These are phyloP conservation scores for Bauhinia variegata DNA, from an alignment of 306 rosid species.

Conservation along the genomic window DNA sequence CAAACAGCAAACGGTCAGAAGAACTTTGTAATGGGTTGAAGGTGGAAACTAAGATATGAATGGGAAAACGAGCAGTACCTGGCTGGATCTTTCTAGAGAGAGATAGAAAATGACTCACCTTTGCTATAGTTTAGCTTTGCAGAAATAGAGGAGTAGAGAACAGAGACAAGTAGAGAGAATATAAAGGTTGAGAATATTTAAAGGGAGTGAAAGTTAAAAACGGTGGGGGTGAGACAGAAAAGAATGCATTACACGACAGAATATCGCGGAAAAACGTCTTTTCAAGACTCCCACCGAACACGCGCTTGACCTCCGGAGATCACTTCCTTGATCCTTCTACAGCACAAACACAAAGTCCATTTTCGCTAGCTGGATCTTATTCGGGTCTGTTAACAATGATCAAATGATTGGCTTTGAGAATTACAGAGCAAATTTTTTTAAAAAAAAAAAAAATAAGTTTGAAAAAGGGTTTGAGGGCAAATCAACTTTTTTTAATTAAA, in stretches of 20 bases:
- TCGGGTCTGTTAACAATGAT: too few relatives aligned
- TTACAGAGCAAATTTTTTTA: too few relatives aligned
- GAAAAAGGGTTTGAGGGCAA: too few relatives aligned
- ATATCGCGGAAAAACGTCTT: conserved; percentile 29
- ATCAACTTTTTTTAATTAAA: too few relatives aligned
- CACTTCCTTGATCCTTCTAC: neutral
- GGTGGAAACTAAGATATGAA: neutral
- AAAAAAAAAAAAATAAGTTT: too few relatives aligned
- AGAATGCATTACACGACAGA: neutral
- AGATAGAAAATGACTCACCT: neutral
- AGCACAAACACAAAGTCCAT: too few relatives aligned
- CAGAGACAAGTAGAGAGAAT: neutral
- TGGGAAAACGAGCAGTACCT: conserved; percentile 23
- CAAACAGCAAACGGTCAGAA: conserved; percentile 31
- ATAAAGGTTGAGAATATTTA: neutral
- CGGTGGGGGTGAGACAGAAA: neutral
- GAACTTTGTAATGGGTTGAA: neutral
- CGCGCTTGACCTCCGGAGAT: conserved; percentile 38
- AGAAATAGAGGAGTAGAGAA: conserved; percentile 18
- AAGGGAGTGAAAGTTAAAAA: conserved; percentile 32
- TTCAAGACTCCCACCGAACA: conserved; percentile 14
- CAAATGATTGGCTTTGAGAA: too few relatives aligned
- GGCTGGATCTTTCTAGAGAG: conserved; percentile 24
- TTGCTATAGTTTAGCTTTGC: neutral
- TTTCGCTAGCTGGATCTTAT: too few relatives aligned